These are phyloP conservation scores for Juglanconis sp. DNA, from an alignment of 2,329 filamentous ascomycete species.

Conservation along the genomic window DNA sequence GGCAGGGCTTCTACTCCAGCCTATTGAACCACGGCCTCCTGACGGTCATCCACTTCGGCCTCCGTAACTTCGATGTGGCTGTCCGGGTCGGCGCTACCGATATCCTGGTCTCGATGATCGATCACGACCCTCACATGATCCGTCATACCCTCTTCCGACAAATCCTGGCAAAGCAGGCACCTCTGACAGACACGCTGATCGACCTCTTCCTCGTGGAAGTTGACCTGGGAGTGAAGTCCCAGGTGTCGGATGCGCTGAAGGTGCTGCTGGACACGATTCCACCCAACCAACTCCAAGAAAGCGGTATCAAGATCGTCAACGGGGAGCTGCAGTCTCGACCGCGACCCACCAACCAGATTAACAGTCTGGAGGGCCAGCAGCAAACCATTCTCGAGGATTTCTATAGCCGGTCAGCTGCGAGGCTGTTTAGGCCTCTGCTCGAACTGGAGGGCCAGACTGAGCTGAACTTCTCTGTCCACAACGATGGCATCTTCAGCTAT, in stretches of 20 bases:
- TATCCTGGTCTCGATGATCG: constrained; percentile 88
- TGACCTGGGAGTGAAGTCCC: constrained; percentile 90
- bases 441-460: constrained; percentile 69
- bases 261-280: constrained; percentile 76
- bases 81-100: constrained; percentile 92
- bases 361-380: constrained; percentile 43
- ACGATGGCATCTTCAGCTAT: constrained; percentile 87
- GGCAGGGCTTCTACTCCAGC: constrained; percentile 82
- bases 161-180: constrained; percentile 79
- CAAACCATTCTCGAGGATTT: constrained; percentile 84
- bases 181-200: constrained; percentile 87
- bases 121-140: constrained; percentile 93
- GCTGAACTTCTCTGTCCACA: constrained; percentile 71
- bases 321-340: constrained; percentile 66
- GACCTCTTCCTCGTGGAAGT: constrained; percentile 87
- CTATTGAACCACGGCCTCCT: constrained; percentile 86
- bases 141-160: constrained; percentile 90
- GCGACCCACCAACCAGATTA: constrained; percentile 34
- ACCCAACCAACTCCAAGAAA: constrained; percentile 50
- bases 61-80: constrained; percentile 78
- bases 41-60: constrained; percentile 84
- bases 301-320: constrained; percentile 56
- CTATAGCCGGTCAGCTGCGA: constrained; percentile 81
- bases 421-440: constrained; percentile 82
- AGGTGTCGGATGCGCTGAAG: constrained; percentile 93